These are phyloP conservation scores for Ceratocystis variospora DNA, from an alignment of 2,329 filamentous ascomycete species.

Conservation along the genomic window DNA sequence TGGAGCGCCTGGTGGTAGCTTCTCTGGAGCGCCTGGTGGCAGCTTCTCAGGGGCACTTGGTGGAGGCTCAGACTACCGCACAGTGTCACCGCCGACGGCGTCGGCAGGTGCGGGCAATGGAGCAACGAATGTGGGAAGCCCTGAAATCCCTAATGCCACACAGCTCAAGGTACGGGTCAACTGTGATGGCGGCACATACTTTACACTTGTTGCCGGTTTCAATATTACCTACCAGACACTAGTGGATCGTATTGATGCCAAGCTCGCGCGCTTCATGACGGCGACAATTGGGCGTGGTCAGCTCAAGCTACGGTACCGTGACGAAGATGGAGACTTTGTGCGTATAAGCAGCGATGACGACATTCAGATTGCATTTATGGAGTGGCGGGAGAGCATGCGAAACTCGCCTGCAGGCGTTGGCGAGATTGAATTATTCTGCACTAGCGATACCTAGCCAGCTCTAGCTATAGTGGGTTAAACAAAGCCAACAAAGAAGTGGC, in stretches of 20 bases:
- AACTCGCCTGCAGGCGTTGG: constrained; percentile 54
- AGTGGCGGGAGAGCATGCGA: constrained; percentile 61
- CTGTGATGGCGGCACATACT: constrained; percentile 70
- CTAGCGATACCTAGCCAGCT: constrained; percentile 33
- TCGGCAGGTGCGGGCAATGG: neutral
- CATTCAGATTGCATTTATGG: constrained; percentile 87
- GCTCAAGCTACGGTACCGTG: constrained; percentile 77
- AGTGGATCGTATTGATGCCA: constrained; percentile 90
- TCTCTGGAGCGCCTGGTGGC: constrained; percentile 27
- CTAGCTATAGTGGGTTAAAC: neutral
- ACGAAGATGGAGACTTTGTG: constrained; percentile 85
- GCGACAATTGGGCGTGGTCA: constrained; percentile 71
- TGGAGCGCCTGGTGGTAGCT: constrained; percentile 26
- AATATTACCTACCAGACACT: constrained; percentile 91
- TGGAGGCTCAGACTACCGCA: constrained; percentile 27
- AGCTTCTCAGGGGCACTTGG: constrained; percentile 20
- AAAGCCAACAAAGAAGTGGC: neutral
- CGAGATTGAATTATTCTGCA: constrained; percentile 80
- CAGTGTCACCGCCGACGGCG: constrained; percentile 34
- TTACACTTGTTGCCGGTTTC: constrained; percentile 89
- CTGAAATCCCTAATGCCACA: constrained; percentile 44
- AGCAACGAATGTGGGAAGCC: constrained; percentile 27
- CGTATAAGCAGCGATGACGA: constrained; percentile 93
- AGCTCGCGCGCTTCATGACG: constrained; percentile 72
- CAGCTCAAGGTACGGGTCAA: constrained; percentile 95